Evolutionary conservation across 345 rosid species (phyloP).

Genomic region (Reutealis trisperma): DNA sequence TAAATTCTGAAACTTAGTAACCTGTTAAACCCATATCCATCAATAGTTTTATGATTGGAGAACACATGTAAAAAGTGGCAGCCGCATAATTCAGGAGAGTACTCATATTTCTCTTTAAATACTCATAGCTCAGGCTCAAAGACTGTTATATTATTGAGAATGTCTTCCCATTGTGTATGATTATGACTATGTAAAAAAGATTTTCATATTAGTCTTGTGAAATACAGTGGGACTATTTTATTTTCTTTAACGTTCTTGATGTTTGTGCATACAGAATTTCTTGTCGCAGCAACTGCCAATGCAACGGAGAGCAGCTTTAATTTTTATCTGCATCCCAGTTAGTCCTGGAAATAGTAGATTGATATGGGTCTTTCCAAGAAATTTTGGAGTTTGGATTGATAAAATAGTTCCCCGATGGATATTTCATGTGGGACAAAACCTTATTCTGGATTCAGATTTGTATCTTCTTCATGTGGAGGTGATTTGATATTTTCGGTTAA

Average conservation of each 20-base stretch:
- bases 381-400: constrained; percentile 67
- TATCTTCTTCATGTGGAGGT: constrained; percentile 91
- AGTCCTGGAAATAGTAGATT: constrained; percentile 88
- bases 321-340: constrained; percentile 86
- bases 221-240: background rate
- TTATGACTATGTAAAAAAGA: background rate
- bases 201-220: background rate
- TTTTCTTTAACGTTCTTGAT: background rate
- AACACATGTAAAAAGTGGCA: background rate
- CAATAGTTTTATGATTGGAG: background rate
- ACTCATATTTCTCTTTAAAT: background rate
- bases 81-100: background rate
- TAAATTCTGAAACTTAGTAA: background rate
- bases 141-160: background rate
- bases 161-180: background rate
- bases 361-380: constrained; percentile 81
- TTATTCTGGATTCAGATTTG: constrained; percentile 83
- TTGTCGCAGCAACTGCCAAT: constrained; percentile 28
- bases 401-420: constrained; percentile 81
- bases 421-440: constrained; percentile 75
- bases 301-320: constrained; percentile 46
- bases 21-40: background rate
- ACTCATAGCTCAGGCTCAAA: background rate
- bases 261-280: background rate
- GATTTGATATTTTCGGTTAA: constrained; percentile 4